A percentile compares a stretch with the other conserved stretches of the same genome.
Conservation (phyloP, 2,329 filamentous ascomycete species). For the Rutstroemia sp. region DNA sequence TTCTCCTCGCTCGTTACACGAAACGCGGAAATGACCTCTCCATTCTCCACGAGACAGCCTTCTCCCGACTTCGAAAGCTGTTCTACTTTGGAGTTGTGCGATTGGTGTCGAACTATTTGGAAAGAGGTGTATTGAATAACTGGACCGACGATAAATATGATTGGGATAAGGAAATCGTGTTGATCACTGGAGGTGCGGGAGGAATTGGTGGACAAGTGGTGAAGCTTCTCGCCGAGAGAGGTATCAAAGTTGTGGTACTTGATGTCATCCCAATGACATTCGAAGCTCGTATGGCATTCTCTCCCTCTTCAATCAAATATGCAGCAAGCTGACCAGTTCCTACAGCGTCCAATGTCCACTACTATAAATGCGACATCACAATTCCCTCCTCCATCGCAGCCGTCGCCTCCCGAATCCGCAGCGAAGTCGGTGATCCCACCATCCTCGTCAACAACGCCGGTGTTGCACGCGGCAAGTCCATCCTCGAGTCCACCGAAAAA, state of each 20-base stretch:
- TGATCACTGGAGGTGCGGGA: slow-evolving; percentile 67
- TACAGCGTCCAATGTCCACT: slow-evolving; percentile 49
- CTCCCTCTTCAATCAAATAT: not conserved
- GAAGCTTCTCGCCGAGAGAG: slow-evolving; percentile 53
- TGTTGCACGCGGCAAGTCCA: slow-evolving; percentile 51
- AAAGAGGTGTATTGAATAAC: slow-evolving; percentile 41
- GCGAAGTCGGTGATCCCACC: slow-evolving; percentile 54
- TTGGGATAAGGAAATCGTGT: slow-evolving; percentile 62
- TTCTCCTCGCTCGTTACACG: slow-evolving; percentile 59
- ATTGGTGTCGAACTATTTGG: slow-evolving; percentile 43
- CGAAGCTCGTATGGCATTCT: slow-evolving; percentile 35
- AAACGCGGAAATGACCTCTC: slow-evolving; percentile 48
- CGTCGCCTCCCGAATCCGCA: slow-evolving; percentile 46
- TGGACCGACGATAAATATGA: slow-evolving; percentile 49
- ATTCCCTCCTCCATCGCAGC: slow-evolving; percentile 45
- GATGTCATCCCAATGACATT: slow-evolving; percentile 59
- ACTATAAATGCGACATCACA: slow-evolving; percentile 65
- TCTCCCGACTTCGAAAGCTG: slow-evolving; percentile 45
- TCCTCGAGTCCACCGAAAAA: slow-evolving; percentile 50
- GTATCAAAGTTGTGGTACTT: slow-evolving; percentile 62
- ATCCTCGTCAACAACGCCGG: slow-evolving; percentile 69
- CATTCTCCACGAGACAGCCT: slow-evolving; percentile 43
- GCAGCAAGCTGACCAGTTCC: not conserved
- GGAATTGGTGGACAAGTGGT: slow-evolving; percentile 66
- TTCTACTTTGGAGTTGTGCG: slow-evolving; percentile 45